phyloP scores from a whole-genome alignment of 192 early-diverging fungal species.

The Tieghemiomyces parasiticus region DNA sequence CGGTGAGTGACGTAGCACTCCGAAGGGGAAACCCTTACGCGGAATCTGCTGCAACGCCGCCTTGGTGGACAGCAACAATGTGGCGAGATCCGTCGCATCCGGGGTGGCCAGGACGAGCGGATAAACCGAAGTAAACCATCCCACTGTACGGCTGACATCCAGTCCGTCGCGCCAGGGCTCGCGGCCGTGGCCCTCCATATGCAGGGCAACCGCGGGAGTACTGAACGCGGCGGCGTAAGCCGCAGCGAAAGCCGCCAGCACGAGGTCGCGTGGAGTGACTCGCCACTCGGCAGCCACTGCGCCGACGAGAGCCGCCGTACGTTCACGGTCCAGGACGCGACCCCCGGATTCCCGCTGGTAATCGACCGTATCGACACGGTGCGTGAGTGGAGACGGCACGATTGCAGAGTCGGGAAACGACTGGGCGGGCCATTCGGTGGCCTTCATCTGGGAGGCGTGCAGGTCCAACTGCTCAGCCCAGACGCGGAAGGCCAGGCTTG shows the following conservation, averaged over 20 bases:
- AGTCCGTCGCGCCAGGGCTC: neutral
- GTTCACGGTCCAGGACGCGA: neutral
- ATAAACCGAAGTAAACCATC: slow-evolving; percentile 16
- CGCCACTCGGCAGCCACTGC: neutral
- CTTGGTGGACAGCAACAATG: no score
- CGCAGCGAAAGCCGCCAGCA: neutral
- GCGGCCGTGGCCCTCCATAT: neutral
- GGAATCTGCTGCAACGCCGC: slow-evolving; percentile 2
- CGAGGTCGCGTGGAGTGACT: neutral
- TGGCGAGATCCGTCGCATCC: neutral
- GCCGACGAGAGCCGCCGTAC: neutral
- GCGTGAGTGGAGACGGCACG: neutral
- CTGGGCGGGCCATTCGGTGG: neutral
- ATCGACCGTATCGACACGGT: neutral
- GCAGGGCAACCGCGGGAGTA: neutral
- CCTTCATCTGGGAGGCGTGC: neutral
- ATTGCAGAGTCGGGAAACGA: neutral
- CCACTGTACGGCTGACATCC: slow-evolving; percentile 10
- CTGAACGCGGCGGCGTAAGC: neutral
- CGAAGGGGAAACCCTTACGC: neutral
- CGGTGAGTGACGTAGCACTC: neutral
- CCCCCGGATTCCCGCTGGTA: neutral
- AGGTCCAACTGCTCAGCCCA: slow-evolving; percentile 7
- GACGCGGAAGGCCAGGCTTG: slow-evolving; percentile 11
- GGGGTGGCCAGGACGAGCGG: neutral